Base-by-base conservation (phyloP, 805 yeast species). In the Candida argentea region DNA sequence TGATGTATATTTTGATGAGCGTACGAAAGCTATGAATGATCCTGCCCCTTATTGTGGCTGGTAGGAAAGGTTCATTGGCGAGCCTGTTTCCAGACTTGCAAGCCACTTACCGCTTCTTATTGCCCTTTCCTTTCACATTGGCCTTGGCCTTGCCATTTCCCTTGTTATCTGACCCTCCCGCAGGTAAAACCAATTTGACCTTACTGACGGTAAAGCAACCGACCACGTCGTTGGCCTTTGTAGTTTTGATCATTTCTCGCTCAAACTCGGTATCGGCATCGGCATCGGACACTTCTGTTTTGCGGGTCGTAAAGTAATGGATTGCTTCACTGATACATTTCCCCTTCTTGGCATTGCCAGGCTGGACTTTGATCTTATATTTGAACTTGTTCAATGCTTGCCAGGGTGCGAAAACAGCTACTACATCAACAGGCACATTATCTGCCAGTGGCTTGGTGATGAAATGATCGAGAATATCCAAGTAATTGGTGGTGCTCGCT, bases 341-440 rank as follows among this genome's bases (percentile, higher is more conserved):
- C 2, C 95, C 94, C 48, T 89, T 87, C 50, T 91, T 91, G 16
- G 76, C 75, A 16, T 68, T 61, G 3, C 83, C 83, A 1, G 94
- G 87, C 39, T 76, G 82, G 17, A 89, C 55, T 49, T 89, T 89
- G 20, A 83, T 77, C 48, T 85, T 85, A 55, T 82, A 86, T 44
- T 81, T 76, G 50, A 67, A 72, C 47, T 80, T 80, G 34, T 61
- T 66, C 37, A 91, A 50, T 0, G 96, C 67, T 8, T 70, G 54
- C 95, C 95, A 91, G 2, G 98, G 98, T 0, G 91, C 96, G 64
- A 86, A 89, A 12, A 84, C 75, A 1, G 95, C 93, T 8, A 89
- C 68, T 5, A 81, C 73, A 32, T 75, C 82, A 7, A 62, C 43
- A 7, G 82, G 57, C 3, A 44, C 55, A 44, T 82, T 94, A 2